These are phyloP conservation scores for Rhizopus sp. DNA, from an alignment of 371 early-diverging fungal genomes.

Conservation along the genomic window DNA sequence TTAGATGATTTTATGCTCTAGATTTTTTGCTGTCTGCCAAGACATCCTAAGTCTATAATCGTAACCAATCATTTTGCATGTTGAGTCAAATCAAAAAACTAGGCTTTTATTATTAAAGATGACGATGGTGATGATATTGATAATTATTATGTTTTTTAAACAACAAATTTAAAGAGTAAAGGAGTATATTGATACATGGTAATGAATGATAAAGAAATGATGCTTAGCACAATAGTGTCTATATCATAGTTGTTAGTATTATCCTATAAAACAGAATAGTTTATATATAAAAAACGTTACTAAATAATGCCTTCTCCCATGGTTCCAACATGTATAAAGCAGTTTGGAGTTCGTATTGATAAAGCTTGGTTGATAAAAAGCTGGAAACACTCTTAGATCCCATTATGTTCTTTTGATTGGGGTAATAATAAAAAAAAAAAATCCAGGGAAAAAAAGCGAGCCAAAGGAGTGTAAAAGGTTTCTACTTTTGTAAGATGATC, in stretches of 20 bases:
- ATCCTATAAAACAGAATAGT: not conserved
- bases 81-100: too few species aligned
- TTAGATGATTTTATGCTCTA: too few species aligned
- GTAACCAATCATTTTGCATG: too few species aligned
- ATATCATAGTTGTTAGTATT: not conserved
- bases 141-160: slow-evolving; percentile 1
- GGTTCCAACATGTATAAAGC: slow-evolving; percentile 92
- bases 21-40: too few species aligned
- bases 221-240: slow-evolving; percentile 48
- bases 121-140: too few species aligned
- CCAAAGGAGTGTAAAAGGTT: not conserved
- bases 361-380: slow-evolving; percentile 55
- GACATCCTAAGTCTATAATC: too few species aligned
- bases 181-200: slow-evolving; percentile 52
- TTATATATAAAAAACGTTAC: slow-evolving; percentile 38
- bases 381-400: slow-evolving; percentile 28
- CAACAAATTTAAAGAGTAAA: slow-evolving; percentile 29
- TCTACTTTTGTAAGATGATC: too few species aligned
- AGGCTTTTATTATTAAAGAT: too few species aligned
- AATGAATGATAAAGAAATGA: slow-evolving; percentile 39
- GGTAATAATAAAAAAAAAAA: slow-evolving; percentile 7
- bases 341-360: slow-evolving; percentile 87
- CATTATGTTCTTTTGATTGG: slow-evolving; percentile 13
- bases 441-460: slow-evolving; percentile 3
- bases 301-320: slow-evolving; percentile 87